Evolutionary conservation across 345 rosid species (phyloP), one percentile per base, ranked within the genome.

Genomic region (Eucalyptus pauciflora): DNA sequence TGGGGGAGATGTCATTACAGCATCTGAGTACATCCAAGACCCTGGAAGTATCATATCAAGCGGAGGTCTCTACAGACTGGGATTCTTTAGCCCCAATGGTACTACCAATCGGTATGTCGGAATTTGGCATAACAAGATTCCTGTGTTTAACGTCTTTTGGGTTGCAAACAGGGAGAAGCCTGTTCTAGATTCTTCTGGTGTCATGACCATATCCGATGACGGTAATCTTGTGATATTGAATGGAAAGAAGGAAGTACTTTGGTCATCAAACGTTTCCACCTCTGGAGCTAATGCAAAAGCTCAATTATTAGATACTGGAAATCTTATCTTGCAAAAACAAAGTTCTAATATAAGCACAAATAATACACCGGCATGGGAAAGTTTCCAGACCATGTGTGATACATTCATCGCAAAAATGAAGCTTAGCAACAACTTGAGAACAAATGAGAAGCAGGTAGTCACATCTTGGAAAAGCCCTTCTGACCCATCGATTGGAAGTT

Each of bases 81-180:
- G 31, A 60, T 60, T 60, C 67, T 60, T 60, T 25, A 60, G 67
- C 67, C 67, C 67, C 67, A 60, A 25, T 60, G 67, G 67, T 60
- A 25, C 67, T 2, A 60, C 89, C 27, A 16, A 89, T 88, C 89
- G 93, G 50, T 95, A 93, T 67, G 94, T 90, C 13, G 97, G 97
- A 51, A 93, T 95, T 31, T 95, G 95, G 97, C 94, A 90, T 81
- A 92, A 91, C 10, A 87, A 89, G 17, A 18, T 79, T 33, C 88
- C 94, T 49, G 86, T 13, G 18, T 86, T 87, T 60, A 88, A 90
- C 33, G 90, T 92, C 45, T 89, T 94, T 46, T 95, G 97, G 97
- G 95, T 94, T 33, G 96, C 96, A 29, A 95, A 95, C 86, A 91
- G 89, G 88, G 89, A 94, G 89, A 85, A 76, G 15, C 97, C 96